phyloP scores from a whole-genome alignment of 1,284 basidiomycete species.

The Rhizoctonia solani region DNA sequence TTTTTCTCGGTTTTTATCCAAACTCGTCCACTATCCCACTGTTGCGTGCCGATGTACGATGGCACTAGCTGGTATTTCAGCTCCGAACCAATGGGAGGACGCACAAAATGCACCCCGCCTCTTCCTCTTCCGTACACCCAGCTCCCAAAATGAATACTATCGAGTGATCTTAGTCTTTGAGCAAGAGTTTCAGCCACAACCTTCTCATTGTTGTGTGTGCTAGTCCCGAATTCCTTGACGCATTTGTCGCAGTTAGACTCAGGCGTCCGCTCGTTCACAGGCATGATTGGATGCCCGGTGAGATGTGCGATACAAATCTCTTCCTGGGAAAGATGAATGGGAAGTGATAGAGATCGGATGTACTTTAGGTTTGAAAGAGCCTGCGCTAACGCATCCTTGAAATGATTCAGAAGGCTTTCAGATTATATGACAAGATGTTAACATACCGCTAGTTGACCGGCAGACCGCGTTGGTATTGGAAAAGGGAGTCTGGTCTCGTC shows the following conservation, averaged over 20 bases:
- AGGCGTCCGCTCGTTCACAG: not conserved
- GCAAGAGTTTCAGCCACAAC: conserved; percentile 6
- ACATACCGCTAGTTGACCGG: conserved; percentile 15
- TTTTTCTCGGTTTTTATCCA: too few species aligned
- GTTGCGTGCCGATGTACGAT: conserved; percentile 7
- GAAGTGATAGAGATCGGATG: not conserved
- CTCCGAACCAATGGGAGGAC: not conserved
- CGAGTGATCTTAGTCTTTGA: not conserved
- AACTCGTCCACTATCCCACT: conserved; percentile 4
- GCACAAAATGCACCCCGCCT: conserved; percentile 5
- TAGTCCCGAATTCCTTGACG: conserved; percentile 12
- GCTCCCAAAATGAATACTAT: conserved; percentile 7
- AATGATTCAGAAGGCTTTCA: not conserved
- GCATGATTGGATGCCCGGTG: conserved; percentile 11
- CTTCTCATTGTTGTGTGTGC: conserved; percentile 5
- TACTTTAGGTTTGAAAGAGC: conserved; percentile 4
- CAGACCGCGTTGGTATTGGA: conserved; percentile 8
- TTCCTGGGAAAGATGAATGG: conserved; percentile 24
- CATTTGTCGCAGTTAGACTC: conserved; percentile 2
- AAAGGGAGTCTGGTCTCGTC: conserved; percentile 24
- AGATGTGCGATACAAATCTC: conserved; percentile 20
- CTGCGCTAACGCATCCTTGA: not conserved
- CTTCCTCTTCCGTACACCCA: conserved; percentile 29
- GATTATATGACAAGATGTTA: not conserved
- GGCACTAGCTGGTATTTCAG: conserved; percentile 10